Evolutionary conservation across 441 rosid species (phyloP).

Genomic region (Arabidopsis lyrata): DNA sequence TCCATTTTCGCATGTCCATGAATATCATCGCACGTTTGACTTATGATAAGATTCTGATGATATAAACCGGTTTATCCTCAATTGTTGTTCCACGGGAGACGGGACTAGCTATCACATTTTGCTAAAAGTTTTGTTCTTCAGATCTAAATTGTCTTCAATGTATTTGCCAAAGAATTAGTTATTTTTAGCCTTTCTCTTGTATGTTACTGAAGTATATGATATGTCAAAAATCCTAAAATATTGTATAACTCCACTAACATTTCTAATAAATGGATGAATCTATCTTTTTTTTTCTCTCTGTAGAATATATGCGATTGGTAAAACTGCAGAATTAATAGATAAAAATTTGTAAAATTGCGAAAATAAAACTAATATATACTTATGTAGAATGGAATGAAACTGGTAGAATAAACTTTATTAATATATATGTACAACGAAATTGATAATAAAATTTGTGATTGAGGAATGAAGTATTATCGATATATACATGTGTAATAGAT

Average conservation of each 20-base stretch:
- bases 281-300: too few species aligned
- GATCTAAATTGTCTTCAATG: background rate
- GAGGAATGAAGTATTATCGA: too few species aligned
- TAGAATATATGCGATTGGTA: background rate
- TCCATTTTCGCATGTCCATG: conserved; percentile 26
- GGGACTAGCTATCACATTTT: background rate
- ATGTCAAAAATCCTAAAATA: background rate
- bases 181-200: background rate
- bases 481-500: background rate
- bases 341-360: too few species aligned
- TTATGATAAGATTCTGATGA: background rate
- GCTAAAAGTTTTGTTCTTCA: background rate
- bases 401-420: too few species aligned
- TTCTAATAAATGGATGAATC: too few species aligned
- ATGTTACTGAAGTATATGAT: background rate
- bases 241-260: too few species aligned
- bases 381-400: too few species aligned
- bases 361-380: too few species aligned
- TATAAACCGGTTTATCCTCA: background rate
- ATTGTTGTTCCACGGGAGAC: background rate
- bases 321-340: background rate
- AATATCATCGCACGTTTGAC: conserved; percentile 31
- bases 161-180: background rate
- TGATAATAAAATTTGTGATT: too few species aligned
- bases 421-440: too few species aligned